phyloP scores from a whole-genome alignment of 164 flowering plant species.

The Chloranthus sessilifolius region DNA sequence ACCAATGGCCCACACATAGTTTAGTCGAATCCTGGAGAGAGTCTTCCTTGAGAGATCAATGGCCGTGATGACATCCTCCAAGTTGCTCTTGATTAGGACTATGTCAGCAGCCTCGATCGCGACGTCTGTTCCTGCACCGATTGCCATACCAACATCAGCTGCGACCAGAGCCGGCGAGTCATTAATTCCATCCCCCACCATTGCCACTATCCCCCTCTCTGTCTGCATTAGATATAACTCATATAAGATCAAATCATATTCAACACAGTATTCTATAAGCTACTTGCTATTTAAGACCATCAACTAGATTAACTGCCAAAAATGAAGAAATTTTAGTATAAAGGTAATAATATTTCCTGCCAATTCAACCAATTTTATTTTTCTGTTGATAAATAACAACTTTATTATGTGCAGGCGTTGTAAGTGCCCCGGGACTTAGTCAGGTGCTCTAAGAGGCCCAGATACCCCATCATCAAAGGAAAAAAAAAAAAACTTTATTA shows the following conservation, averaged over 20 bases:
- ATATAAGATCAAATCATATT: too few relatives aligned
- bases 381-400: neutral
- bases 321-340: neutral
- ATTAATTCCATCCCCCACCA: slow-evolving; percentile 98
- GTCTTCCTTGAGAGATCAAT: slow-evolving; percentile 86
- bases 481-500: too few relatives aligned
- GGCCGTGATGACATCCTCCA: slow-evolving; percentile 90
- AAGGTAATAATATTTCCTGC: neutral
- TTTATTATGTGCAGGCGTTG: too few relatives aligned
- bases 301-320: neutral
- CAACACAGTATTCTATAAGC: neutral
- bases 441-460: too few relatives aligned
- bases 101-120: slow-evolving; percentile 96
- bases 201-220: slow-evolving; percentile 65
- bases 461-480: too few relatives aligned
- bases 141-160: slow-evolving; percentile 97
- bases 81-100: slow-evolving; percentile 78
- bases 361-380: neutral
- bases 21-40: slow-evolving; percentile 63
- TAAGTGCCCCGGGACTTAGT: too few relatives aligned
- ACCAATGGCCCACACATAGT: slow-evolving; percentile 97
- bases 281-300: neutral
- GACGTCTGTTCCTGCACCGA: slow-evolving; percentile 92
- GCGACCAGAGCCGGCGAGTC: slow-evolving; percentile 94
- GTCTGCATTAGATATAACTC: slow-evolving; percentile 30